These are phyloP conservation scores for Leccinum angustisporum DNA, from an alignment of 1,284 basidiomycete genomes.

Conservation along the genomic window DNA sequence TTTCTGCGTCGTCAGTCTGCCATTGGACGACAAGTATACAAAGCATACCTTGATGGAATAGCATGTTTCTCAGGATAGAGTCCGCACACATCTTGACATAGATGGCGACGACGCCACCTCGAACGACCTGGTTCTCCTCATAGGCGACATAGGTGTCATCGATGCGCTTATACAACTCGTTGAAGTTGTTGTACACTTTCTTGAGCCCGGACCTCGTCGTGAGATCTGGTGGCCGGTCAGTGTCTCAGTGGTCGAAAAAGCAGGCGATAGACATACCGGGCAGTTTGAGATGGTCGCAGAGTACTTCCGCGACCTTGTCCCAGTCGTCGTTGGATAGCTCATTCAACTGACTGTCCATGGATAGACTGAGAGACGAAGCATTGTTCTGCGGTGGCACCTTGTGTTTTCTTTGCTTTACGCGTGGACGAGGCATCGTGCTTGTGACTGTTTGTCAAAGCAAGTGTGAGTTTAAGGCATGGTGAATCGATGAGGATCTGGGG, in stretches of 20 bases:
- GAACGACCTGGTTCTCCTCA: conserved; percentile 38
- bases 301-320: conserved; percentile 42
- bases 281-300: conserved; percentile 50
- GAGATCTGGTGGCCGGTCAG: conserved; percentile 42
- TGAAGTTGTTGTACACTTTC: conserved; percentile 55
- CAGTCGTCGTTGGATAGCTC: conserved; percentile 40
- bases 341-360: not conserved
- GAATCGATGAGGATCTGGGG: not conserved
- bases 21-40: not conserved
- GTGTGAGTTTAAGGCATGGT: too few species aligned
- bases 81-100: conserved; percentile 62
- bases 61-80: conserved; percentile 52
- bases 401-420: conserved; percentile 23
- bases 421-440: conserved; percentile 31
- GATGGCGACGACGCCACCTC: conserved; percentile 55
- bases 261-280: conserved; percentile 41
- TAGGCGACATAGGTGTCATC: conserved; percentile 42
- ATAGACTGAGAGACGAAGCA: too few species aligned
- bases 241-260: not conserved
- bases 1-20: conserved; percentile 20
- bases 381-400: conserved; percentile 3
- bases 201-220: conserved; percentile 55
- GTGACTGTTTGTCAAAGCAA: too few species aligned
- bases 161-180: conserved; percentile 45
- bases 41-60: conserved; percentile 48